Conservation (phyloP, 306 rosid species). For the Lagenaria siceraria region DNA sequence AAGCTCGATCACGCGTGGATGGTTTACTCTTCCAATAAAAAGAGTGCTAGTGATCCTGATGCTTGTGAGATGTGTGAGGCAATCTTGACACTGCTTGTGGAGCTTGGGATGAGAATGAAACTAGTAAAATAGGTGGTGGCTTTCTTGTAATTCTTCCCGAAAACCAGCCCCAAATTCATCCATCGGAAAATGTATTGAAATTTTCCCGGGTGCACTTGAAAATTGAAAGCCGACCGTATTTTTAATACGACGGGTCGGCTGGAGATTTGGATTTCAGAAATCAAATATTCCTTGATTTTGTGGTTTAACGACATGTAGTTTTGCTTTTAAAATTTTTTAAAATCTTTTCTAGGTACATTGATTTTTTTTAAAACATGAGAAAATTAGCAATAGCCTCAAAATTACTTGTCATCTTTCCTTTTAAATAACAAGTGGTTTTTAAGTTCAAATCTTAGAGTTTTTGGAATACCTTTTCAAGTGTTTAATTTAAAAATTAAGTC, state of each 20-base stretch:
- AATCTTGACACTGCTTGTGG: slow-evolving; percentile 50
- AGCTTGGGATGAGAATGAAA: slow-evolving; percentile 41
- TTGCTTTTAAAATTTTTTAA: no score
- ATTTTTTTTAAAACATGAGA: no score
- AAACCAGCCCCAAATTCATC: neutral
- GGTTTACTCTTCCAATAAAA: slow-evolving; percentile 61
- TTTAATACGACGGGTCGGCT: neutral
- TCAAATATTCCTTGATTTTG: neutral
- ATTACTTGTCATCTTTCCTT: no score
- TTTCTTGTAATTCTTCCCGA: neutral
- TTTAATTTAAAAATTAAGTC: no score
- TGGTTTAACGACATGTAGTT: neutral
- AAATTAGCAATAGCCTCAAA: no score
- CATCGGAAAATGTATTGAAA: neutral
- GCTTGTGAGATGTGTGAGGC: slow-evolving; percentile 83
- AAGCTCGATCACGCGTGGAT: slow-evolving; percentile 87
- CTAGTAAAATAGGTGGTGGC: neutral
- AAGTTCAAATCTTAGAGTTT: no score
- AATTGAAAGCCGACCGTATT: neutral
- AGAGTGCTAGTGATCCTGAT: slow-evolving; percentile 33
- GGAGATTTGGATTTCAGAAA: neutral
- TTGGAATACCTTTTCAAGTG: no score
- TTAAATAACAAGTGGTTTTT: no score
- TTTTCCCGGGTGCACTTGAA: neutral
- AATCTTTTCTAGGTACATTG: no score